phyloP scores from a whole-genome alignment of 495 filamentous ascomycete species.

The Podospora tetraspora region DNA sequence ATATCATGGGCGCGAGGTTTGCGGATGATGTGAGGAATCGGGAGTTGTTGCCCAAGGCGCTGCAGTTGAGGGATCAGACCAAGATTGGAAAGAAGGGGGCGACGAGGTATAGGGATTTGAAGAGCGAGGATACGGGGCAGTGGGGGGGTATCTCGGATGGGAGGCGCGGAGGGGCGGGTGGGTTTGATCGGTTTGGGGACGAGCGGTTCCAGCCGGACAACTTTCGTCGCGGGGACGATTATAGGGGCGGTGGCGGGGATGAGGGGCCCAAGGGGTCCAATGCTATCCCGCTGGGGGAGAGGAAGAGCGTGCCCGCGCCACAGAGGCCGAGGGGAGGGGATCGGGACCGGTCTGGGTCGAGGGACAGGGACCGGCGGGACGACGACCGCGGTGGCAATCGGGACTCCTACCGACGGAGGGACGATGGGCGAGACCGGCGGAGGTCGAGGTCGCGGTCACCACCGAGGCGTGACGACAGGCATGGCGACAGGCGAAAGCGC shows the following conservation, averaged over 20 bases:
- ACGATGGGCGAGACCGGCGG: slow-evolving; percentile 25
- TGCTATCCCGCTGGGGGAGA: slow-evolving; percentile 53
- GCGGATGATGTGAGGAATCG: slow-evolving; percentile 74
- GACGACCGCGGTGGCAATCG: slow-evolving; percentile 3
- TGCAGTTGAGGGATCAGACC: slow-evolving; percentile 92
- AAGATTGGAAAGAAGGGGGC: slow-evolving; percentile 89
- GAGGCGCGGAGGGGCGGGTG: slow-evolving; percentile 39
- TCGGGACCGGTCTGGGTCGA: slow-evolving; percentile 25
- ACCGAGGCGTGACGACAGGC: slow-evolving; percentile 34
- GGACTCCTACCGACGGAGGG: slow-evolving; percentile 7
- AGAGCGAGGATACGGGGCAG: slow-evolving; percentile 83
- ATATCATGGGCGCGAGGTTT: slow-evolving; percentile 74
- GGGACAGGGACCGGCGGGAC: slow-evolving; percentile 18
- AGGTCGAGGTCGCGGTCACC: slow-evolving; percentile 21
- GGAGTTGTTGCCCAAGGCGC: slow-evolving; percentile 80
- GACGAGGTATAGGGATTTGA: slow-evolving; percentile 83
- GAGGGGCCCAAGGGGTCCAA: slow-evolving; percentile 54
- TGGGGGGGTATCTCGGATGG: slow-evolving; percentile 63
- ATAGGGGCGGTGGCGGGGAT: slow-evolving; percentile 19
- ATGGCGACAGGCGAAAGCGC: slow-evolving; percentile 55
- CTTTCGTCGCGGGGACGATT: slow-evolving; percentile 36
- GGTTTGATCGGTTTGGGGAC: slow-evolving; percentile 48
- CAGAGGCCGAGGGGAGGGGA: slow-evolving; percentile 31
- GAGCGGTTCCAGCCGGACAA: slow-evolving; percentile 69
- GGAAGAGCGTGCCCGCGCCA: slow-evolving; percentile 36